Evolutionary conservation across 2,329 filamentous ascomycete species (phyloP), one percentile per base, ranked within the genome.

Genomic region (Aspergillus floridensis): DNA sequence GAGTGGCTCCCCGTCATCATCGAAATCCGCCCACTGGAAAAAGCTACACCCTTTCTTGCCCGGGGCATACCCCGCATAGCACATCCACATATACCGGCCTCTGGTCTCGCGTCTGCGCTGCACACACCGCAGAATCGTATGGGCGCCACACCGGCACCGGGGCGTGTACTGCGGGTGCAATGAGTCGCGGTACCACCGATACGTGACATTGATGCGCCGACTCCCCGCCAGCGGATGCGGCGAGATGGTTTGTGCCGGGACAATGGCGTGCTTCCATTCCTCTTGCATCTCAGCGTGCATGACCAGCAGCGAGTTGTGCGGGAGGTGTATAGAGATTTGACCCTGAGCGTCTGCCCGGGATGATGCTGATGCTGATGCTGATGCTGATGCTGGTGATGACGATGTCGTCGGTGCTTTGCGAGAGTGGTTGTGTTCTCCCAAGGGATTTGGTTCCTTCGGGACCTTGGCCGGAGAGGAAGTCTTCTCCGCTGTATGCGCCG

Each of bases 271-370:
- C 74, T 97, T 98, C 92, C 92, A 98, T 71, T 90, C 88, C 71
- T 98, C 93, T 71, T 98, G 93, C 91, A 96, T 98, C 72, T 96
- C 92, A 0, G 93, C 93, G 70, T 98, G 93, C 95, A 99, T 98
- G 10, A 98, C 82, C 0, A 99, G 82, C 0, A 98, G 83, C 0
- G 91, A 96, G 74, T 98, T 98, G 75, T 98, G 95, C 0, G 93
- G 93, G 0, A 98, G 85, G 67, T 97, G 92, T 48, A 98, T 95
- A 1, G 92, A 87, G 59, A 98, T 93, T 72, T 96, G 93, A 4
- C 93, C 93, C 69, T 90, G 86, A 0, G 84, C 82, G 64, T 95
- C 88, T 1, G 84, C 79, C 12, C 70, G 70, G 11, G 61, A 53
- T 54, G 61, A 29, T 0, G 70, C 57, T 21, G 12, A 12, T 71